Conservation (phyloP, 225 moss, liverwort and hornwort genomes). For the Pseudisothecium myosuroides region DNA sequence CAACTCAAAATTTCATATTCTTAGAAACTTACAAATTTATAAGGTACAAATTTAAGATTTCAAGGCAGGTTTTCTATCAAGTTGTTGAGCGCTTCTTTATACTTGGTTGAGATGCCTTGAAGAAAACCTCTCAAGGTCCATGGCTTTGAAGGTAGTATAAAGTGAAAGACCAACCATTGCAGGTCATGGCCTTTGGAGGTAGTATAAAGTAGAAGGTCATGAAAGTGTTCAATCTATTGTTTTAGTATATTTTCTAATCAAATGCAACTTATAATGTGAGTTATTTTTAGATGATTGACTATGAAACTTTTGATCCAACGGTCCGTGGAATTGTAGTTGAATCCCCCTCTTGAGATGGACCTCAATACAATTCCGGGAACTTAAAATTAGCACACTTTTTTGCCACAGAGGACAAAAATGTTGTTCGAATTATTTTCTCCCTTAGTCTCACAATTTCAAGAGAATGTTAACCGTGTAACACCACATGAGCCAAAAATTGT, state of each 20-base stretch:
- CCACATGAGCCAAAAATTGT: background rate
- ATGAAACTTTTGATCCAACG: background rate
- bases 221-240: background rate
- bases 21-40: background rate
- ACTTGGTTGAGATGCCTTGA: background rate
- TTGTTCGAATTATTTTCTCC: too few relatives aligned
- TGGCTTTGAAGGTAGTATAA: background rate
- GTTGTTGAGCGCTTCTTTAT: background rate
- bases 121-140: background rate
- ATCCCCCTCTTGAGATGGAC: fast-evolving
- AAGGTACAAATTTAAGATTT: background rate
- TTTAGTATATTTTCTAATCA: background rate
- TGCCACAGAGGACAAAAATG: background rate
- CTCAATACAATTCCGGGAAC: fast-evolving
- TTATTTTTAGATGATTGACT: background rate
- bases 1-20: too few relatives aligned
- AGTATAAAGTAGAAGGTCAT: background rate
- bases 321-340: fast-evolving
- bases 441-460: background rate
- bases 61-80: fast-evolving
- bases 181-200: background rate
- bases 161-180: too few relatives aligned
- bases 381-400: background rate
- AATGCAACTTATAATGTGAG: too few relatives aligned
- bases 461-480: background rate